These are phyloP conservation scores for Amanita jacksonii DNA, from an alignment of 768 basidiomycete genomes.

Conservation along the genomic window DNA sequence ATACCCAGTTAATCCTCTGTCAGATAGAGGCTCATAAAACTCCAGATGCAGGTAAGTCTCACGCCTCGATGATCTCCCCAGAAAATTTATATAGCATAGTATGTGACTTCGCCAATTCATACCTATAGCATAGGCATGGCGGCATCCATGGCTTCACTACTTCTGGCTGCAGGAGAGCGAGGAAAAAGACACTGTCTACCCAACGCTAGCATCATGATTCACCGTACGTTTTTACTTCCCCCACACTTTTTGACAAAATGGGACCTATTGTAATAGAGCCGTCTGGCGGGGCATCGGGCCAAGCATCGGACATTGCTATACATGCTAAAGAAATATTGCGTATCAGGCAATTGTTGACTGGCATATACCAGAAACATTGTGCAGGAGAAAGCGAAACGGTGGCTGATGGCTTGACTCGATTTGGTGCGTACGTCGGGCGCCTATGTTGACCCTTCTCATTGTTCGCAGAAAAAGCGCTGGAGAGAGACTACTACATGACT, in stretches of 20 bases:
- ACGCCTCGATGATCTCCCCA: conserved; percentile 13
- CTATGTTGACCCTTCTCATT: conserved; percentile 15
- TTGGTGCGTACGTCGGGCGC: conserved; percentile 43
- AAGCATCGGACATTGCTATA: conserved; percentile 95
- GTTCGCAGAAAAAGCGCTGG: conserved; percentile 69
- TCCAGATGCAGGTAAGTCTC: conserved; percentile 8
- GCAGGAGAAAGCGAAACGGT: conserved; percentile 52
- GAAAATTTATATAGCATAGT: conserved; percentile 39
- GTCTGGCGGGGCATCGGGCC: conserved; percentile 91
- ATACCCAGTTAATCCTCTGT: conserved; percentile 31
- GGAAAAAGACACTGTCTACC: conserved; percentile 90
- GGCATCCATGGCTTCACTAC: conserved; percentile 91
- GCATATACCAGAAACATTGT: conserved; percentile 88
- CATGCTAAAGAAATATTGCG: conserved; percentile 95
- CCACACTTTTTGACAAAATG: too few species aligned
- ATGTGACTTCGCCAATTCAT: conserved; percentile 90
- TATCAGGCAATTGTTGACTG: conserved; percentile 72
- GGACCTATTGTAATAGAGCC: too few species aligned
- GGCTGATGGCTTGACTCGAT: conserved; percentile 59
- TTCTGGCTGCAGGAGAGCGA: conserved; percentile 84
- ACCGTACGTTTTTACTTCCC: conserved; percentile 80
- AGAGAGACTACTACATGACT: conserved; percentile 96
- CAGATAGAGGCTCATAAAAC: conserved; percentile 40
- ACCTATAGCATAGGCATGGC: conserved; percentile 96
- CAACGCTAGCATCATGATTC: conserved; percentile 96